Percentiles rank a stretch among this genome's conserved stretches.
These are phyloP conservation scores for Trypethelium eluteriae DNA, from an alignment of 495 filamentous ascomycete species.

Conservation along the genomic window DNA sequence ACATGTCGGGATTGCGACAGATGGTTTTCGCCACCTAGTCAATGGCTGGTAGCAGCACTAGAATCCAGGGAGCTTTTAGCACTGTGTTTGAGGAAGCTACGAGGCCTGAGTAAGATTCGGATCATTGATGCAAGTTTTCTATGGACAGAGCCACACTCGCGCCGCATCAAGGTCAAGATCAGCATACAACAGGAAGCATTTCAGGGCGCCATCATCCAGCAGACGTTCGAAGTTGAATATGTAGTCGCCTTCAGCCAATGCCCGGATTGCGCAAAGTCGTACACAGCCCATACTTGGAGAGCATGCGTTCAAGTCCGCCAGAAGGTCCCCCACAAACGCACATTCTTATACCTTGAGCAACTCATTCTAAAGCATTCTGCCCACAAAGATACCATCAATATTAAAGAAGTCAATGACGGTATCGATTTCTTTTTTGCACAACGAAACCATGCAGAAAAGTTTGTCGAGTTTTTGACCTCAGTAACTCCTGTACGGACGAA, in stretches of 20 bases:
- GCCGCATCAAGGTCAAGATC: slow-evolving; percentile 83
- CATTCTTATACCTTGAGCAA: slow-evolving; percentile 94
- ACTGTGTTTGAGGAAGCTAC: slow-evolving; percentile 73
- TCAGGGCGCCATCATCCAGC: slow-evolving; percentile 73
- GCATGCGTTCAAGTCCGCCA: slow-evolving; percentile 89
- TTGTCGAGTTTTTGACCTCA: slow-evolving; percentile 80
- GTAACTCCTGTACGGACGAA: slow-evolving; percentile 72
- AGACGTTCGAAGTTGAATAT: slow-evolving; percentile 90
- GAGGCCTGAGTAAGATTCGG: slow-evolving; percentile 73
- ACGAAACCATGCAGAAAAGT: slow-evolving; percentile 84
- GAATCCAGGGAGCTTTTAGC: slow-evolving; percentile 88
- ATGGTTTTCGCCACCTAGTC: slow-evolving; percentile 80
- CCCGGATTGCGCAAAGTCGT: slow-evolving; percentile 86
- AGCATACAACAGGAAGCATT: slow-evolving; percentile 77
- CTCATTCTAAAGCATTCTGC: slow-evolving; percentile 88
- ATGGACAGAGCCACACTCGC: slow-evolving; percentile 95
- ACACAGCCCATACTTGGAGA: slow-evolving; percentile 83
- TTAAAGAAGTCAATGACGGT: slow-evolving; percentile 88
- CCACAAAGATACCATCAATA: slow-evolving; percentile 90
- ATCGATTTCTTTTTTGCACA: slow-evolving; percentile 91
- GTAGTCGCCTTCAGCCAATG: slow-evolving; percentile 84
- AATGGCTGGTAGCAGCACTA: slow-evolving; percentile 72
- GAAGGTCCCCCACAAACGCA: slow-evolving; percentile 94
- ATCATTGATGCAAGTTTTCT: slow-evolving; percentile 94
- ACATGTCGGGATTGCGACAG: slow-evolving; percentile 86